Percentiles rank a stretch among this genome's conserved stretches.
Evolutionary conservation across 2,329 filamentous ascomycete genomes (phyloP).

Genomic region (Fusarium sp.): DNA sequence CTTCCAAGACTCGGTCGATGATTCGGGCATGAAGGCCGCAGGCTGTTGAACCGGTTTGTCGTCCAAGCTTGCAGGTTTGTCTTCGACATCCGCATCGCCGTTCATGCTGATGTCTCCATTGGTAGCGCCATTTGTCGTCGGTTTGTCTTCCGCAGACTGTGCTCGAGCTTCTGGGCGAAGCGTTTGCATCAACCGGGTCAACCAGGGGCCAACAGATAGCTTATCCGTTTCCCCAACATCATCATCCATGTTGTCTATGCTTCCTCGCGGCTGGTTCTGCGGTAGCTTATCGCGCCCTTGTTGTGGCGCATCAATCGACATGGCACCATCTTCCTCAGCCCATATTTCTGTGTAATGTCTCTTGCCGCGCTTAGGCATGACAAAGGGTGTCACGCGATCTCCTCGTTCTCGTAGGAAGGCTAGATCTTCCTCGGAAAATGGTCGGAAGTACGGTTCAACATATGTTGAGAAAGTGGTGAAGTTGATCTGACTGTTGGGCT

Average conservation of each 20-base stretch:
- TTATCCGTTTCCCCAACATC: constrained; percentile 89
- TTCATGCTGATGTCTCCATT: constrained; percentile 69
- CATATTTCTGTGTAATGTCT: constrained; percentile 90
- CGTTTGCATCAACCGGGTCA: constrained; percentile 82
- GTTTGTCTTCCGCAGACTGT: constrained; percentile 68
- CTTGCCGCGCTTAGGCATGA: constrained; percentile 87
- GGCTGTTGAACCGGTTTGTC: constrained; percentile 67
- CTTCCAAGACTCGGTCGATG: constrained; percentile 81
- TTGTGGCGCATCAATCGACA: constrained; percentile 76
- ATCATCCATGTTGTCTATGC: constrained; percentile 88
- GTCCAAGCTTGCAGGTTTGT: constrained; percentile 52
- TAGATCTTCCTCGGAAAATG: constrained; percentile 92
- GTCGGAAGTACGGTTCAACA: constrained; percentile 90
- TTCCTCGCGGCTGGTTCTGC: constrained; percentile 85
- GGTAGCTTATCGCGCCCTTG: constrained; percentile 75
- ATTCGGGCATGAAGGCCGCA: constrained; percentile 84
- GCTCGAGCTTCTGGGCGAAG: constrained; percentile 81
- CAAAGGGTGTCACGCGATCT: constrained; percentile 84
- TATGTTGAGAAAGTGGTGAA: constrained; percentile 94
- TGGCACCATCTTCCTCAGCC: constrained; percentile 91
- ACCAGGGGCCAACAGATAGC: constrained; percentile 87
- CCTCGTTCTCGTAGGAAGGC: constrained; percentile 92
- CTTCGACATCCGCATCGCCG: constrained; percentile 59
- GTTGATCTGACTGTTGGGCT: constrained; percentile 93
- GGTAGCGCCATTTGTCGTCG: constrained; percentile 64